A percentile compares a stretch with the other conserved stretches of the same genome.
Evolutionary conservation across 2,329 filamentous ascomycete species (phyloP).

Genomic region (Fusarium hainanense): DNA sequence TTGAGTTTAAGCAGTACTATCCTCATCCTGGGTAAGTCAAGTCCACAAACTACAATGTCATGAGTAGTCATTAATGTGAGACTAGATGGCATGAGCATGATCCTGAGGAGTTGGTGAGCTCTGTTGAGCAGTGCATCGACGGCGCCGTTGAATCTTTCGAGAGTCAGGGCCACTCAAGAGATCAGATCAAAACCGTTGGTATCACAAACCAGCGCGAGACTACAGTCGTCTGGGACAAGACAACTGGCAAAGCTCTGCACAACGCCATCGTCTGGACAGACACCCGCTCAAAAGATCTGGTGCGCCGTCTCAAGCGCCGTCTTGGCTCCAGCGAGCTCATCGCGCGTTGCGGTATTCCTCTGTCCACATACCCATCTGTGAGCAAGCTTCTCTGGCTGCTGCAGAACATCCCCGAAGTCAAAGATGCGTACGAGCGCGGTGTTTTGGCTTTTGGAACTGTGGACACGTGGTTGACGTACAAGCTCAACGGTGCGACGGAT

Average conservation of each 20-base stretch:
- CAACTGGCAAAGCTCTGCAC: constrained; percentile 79
- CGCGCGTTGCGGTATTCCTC: constrained; percentile 77
- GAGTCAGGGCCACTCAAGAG: constrained; percentile 71
- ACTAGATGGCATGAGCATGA: constrained; percentile 82
- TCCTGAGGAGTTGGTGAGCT: constrained; percentile 76
- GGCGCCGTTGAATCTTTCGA: constrained; percentile 76
- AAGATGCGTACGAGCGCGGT: constrained; percentile 76
- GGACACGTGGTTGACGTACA: constrained; percentile 84
- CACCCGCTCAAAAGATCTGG: constrained; percentile 77
- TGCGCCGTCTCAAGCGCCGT: constrained; percentile 76
- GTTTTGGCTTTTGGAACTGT: constrained; percentile 82
- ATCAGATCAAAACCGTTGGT: constrained; percentile 78
- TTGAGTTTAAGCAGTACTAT: constrained; percentile 80
- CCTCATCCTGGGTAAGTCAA: constrained; percentile 75
- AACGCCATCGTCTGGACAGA: constrained; percentile 90
- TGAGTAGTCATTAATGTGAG: too few relatives aligned
- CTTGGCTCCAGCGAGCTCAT: constrained; percentile 74
- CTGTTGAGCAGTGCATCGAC: constrained; percentile 81
- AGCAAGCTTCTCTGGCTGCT: constrained; percentile 84
- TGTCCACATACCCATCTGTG: constrained; percentile 85
- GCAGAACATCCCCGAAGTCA: constrained; percentile 73
- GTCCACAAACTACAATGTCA: too few relatives aligned
- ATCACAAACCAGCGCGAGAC: constrained; percentile 90
- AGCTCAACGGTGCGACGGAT: constrained; percentile 76
- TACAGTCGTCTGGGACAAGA: constrained; percentile 81